Percentiles rank a stretch among this genome's conserved stretches.
Conservation (phyloP, 2,329 filamentous ascomycete species). For the Aspergillus pseudoterreus region DNA sequence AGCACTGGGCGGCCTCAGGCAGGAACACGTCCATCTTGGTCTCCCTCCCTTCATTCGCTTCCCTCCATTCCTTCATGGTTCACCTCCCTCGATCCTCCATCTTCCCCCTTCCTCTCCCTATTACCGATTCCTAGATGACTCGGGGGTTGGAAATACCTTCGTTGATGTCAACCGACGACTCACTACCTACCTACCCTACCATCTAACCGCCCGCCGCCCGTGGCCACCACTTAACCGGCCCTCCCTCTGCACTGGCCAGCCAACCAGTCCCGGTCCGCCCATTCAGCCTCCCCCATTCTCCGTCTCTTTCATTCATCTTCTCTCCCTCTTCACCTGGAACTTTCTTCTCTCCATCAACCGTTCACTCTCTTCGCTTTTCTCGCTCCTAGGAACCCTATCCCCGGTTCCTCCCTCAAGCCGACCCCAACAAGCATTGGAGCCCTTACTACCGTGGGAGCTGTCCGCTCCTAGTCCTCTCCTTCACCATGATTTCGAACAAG, state of each 20-base stretch:
- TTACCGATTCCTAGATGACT: constrained; percentile 7
- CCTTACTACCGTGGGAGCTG: constrained; percentile 31
- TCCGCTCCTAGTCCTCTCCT: constrained; percentile 28
- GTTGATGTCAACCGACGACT: not conserved
- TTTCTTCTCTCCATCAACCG: not conserved
- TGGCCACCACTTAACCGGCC: not conserved
- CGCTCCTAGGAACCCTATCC: not conserved
- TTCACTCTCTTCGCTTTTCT: not conserved
- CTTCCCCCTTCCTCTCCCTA: constrained; percentile 7
- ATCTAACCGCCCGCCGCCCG: not conserved
- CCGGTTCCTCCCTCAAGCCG: not conserved
- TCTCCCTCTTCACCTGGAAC: not conserved
- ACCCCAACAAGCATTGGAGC: constrained; percentile 29
- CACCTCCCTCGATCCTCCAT: constrained; percentile 3
- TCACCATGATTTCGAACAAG: constrained; percentile 43
- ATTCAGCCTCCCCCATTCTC: not conserved
- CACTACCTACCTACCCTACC: not conserved
- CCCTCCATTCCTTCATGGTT: constrained; percentile 6
- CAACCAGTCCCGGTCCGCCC: not conserved
- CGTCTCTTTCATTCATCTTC: not conserved
- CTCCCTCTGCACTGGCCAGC: not conserved
- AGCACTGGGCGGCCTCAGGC: constrained; percentile 12
- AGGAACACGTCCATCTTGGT: not conserved
- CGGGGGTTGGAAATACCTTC: constrained; percentile 3
- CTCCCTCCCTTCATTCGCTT: constrained; percentile 7